A percentile compares a stretch with the other conserved stretches of the same genome.
Conservation (phyloP, 2,329 filamentous ascomycete genomes). For the Aureobasidium vineae region DNA sequence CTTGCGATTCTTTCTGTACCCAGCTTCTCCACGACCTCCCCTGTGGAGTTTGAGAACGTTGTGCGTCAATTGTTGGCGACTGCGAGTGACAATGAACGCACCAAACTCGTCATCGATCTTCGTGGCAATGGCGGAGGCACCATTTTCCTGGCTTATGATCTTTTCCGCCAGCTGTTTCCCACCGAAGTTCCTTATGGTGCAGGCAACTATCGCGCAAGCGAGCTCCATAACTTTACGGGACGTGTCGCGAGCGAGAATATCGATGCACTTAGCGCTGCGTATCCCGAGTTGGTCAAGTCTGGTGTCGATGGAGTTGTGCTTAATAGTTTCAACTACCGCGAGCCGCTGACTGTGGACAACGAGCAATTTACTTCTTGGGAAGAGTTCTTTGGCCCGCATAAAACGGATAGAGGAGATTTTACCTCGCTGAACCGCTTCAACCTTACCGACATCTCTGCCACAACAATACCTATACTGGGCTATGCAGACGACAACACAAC, state of each 20-base stretch:
- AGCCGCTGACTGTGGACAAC: constrained; percentile 34
- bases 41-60: constrained; percentile 40
- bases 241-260: constrained; percentile 31
- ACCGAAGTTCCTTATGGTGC: constrained; percentile 46
- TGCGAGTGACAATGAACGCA: constrained; percentile 51
- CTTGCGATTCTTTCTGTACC: constrained; percentile 49
- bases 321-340: constrained; percentile 39
- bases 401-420: constrained; percentile 34
- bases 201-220: constrained; percentile 49
- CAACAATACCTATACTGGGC: constrained; percentile 18
- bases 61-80: constrained; percentile 49
- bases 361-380: constrained; percentile 38
- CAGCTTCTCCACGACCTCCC: constrained; percentile 38
- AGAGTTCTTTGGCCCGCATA: constrained; percentile 39
- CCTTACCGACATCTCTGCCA: constrained; percentile 26
- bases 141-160: constrained; percentile 43
- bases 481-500: constrained; percentile 36
- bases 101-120: constrained; percentile 64
- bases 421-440: constrained; percentile 42
- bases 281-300: background rate
- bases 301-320: background rate
- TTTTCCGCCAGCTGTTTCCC: constrained; percentile 57
- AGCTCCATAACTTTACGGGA: constrained; percentile 41
- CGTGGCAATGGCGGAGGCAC: constrained; percentile 60
- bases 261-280: background rate